phyloP scores from a whole-genome alignment of 345 rosid species.

The Laguncularia racemosa region DNA sequence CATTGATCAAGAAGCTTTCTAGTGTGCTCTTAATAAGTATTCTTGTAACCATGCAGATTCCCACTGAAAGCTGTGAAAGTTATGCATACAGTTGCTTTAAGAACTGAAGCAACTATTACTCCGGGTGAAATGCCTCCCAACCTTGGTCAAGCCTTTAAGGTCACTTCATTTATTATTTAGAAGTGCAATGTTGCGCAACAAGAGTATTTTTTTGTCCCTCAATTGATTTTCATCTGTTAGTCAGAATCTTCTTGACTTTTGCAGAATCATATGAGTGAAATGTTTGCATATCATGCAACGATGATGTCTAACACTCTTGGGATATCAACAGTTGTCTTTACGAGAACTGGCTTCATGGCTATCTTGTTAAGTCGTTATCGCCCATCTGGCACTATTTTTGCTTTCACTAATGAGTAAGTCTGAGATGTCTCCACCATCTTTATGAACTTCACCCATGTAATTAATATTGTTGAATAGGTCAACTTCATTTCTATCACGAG shows the following conservation, averaged over 20 bases:
- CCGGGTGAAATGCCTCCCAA: slow-evolving; percentile 75
- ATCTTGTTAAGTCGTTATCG: slow-evolving; percentile 90
- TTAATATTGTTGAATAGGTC: too few relatives aligned
- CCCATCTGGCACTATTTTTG: slow-evolving; percentile 89
- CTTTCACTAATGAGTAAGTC: slow-evolving; percentile 88
- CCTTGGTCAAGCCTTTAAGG: slow-evolving; percentile 90
- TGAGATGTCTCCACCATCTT: slow-evolving; percentile 2
- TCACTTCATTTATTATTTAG: slow-evolving; percentile 7
- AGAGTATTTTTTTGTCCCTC: too few relatives aligned
- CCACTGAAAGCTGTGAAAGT: slow-evolving; percentile 96
- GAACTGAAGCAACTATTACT: slow-evolving; percentile 88
- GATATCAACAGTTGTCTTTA: slow-evolving; percentile 92
- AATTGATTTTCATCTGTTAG: neutral
- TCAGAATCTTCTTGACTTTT: slow-evolving; percentile 14
- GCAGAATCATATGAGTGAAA: slow-evolving; percentile 96
- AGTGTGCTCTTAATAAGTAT: neutral
- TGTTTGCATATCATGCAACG: slow-evolving; percentile 99
- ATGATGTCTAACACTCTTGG: slow-evolving; percentile 99
- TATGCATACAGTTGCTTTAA: slow-evolving; percentile 90
- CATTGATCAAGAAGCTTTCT: too few relatives aligned
- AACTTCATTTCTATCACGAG: too few relatives aligned
- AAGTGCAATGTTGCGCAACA: too few relatives aligned
- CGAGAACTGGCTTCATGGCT: slow-evolving; percentile 96
- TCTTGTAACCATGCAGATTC: slow-evolving; percentile 40
- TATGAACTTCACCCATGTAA: neutral